These are phyloP conservation scores for Fusarium camptoceras DNA, from an alignment of 2,329 filamentous ascomycete species.

Conservation along the genomic window DNA sequence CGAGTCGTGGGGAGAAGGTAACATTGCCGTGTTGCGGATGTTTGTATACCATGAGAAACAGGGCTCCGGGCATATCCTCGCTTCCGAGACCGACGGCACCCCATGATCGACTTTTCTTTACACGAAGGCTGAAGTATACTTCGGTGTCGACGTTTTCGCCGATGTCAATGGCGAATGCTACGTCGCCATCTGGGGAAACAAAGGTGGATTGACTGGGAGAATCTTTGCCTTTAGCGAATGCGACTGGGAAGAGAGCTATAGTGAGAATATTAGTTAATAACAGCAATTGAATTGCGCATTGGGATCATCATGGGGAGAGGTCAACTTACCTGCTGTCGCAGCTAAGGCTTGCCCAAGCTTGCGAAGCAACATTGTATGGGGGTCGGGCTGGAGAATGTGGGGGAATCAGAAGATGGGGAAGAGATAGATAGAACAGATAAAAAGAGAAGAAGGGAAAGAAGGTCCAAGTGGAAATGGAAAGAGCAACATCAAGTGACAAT, in stretches of 20 bases:
- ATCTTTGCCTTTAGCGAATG: slow-evolving; percentile 46
- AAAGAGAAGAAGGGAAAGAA: background rate
- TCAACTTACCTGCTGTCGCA: slow-evolving; percentile 45
- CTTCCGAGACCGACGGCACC: slow-evolving; percentile 66
- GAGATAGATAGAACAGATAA: background rate
- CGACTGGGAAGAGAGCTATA: slow-evolving; percentile 43
- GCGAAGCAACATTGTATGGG: slow-evolving; percentile 47
- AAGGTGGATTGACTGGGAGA: slow-evolving; percentile 56
- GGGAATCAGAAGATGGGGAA: slow-evolving; percentile 5
- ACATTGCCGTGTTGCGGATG: slow-evolving; percentile 60
- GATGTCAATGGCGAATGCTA: slow-evolving; percentile 64
- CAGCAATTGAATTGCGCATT: background rate
- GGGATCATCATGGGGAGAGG: background rate
- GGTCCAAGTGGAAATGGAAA: background rate
- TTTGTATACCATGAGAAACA: slow-evolving; percentile 68
- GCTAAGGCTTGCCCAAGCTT: slow-evolving; percentile 48
- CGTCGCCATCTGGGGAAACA: slow-evolving; percentile 55
- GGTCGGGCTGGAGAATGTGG: slow-evolving; percentile 23
- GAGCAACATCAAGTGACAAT: slow-evolving; percentile 2
- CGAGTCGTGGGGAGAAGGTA: slow-evolving; percentile 67
- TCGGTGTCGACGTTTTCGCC: slow-evolving; percentile 60
- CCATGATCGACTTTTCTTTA: slow-evolving; percentile 61
- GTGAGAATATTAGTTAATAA: slow-evolving; percentile 5
- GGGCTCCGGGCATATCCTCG: slow-evolving; percentile 62
- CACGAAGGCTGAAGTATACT: slow-evolving; percentile 66